Conservation (phyloP, 345 rosid species). For the Toxicodendron radicans region DNA sequence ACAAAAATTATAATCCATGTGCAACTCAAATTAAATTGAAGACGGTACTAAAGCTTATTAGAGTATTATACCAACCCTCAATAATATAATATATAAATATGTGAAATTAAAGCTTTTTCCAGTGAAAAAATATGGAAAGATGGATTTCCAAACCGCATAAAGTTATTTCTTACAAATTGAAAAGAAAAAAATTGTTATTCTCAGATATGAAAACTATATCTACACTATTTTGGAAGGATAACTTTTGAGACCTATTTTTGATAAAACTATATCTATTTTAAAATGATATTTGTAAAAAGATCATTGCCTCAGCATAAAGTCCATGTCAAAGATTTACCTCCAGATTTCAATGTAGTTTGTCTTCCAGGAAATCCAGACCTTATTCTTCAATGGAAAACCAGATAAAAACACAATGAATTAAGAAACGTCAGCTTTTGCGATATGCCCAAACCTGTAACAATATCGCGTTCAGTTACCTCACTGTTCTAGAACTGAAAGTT, state of each 20-base stretch:
- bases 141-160: neutral
- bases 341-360: constrained; percentile 13
- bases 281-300: neutral
- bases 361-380: constrained; percentile 1
- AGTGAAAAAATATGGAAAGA: neutral
- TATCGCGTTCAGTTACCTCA: constrained; percentile 19
- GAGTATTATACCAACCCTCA: neutral
- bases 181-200: neutral
- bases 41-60: neutral
- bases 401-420: constrained; percentile 4
- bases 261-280: neutral
- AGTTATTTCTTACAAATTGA: neutral
- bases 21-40: neutral
- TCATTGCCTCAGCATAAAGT: constrained; percentile 8
- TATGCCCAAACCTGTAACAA: constrained; percentile 27
- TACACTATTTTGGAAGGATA: neutral
- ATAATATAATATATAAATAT: too few relatives aligned
- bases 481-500: neutral
- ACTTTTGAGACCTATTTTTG: neutral
- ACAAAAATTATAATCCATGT: neutral
- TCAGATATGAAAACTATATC: neutral
- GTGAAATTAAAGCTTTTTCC: neutral
- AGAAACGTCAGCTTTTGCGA: constrained; percentile 13
- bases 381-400: constrained; percentile 11
- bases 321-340: constrained; percentile 36